phyloP scores from a whole-genome alignment of 257 asterid species.

The Apocynum venetum region DNA sequence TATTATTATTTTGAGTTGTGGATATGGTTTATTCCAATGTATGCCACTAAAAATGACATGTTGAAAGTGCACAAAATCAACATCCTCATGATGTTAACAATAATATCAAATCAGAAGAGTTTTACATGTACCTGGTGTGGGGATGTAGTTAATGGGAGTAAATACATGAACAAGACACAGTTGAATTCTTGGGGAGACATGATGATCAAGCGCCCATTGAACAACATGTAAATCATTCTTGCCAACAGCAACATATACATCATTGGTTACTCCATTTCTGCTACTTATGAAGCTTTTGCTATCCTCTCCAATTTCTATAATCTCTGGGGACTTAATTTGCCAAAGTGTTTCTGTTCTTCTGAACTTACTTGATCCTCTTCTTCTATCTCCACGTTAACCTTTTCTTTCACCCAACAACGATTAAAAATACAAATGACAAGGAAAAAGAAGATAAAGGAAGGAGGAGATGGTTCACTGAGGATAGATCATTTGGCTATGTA shows the following conservation, averaged over 20 bases:
- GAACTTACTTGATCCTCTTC: neutral
- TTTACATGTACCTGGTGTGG: slow-evolving; percentile 52
- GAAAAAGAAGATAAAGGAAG: neutral
- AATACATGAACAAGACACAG: slow-evolving; percentile 59
- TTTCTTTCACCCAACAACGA: neutral
- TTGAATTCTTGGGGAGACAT: too few species aligned
- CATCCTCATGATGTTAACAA: neutral
- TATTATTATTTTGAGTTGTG: neutral
- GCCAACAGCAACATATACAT: slow-evolving; percentile 71
- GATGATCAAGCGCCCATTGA: too few species aligned
- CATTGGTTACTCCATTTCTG: slow-evolving; percentile 36
- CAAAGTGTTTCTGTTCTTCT: neutral
- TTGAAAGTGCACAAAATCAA: neutral
- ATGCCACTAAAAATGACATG: neutral
- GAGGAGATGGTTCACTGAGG: slow-evolving; percentile 6
- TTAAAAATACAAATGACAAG: neutral
- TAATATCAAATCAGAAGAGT: slow-evolving; percentile 8
- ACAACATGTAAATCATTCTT: slow-evolving; percentile 62
- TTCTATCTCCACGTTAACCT: slow-evolving; percentile 3
- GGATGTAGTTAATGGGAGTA: slow-evolving; percentile 51
- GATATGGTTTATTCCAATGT: neutral
- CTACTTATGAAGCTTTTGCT: slow-evolving; percentile 27
- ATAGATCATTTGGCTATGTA: slow-evolving; percentile 1
- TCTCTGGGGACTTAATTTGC: slow-evolving; percentile 51
- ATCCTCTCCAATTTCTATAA: slow-evolving; percentile 64